A percentile compares a stretch with the other conserved stretches of the same genome.
phyloP scores from a whole-genome alignment of 352 stramenopile genomes.

The Globisporangium iwayamae region DNA sequence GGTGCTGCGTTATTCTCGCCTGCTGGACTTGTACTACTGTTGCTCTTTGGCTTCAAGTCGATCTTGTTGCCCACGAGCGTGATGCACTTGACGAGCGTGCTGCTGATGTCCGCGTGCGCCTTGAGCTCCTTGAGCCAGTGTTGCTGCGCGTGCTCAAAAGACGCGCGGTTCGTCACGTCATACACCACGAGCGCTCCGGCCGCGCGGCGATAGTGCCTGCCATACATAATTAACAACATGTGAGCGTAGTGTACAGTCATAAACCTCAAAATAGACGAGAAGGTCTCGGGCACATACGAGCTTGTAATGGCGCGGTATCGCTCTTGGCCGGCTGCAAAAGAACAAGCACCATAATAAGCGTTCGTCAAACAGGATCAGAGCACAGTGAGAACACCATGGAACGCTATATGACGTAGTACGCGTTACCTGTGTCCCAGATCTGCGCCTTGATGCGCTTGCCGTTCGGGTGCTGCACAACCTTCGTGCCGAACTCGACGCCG shows the following conservation, averaged over 20 bases:
- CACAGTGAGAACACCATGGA: neutral
- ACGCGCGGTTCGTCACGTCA: constrained; percentile 59
- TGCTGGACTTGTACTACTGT: neutral
- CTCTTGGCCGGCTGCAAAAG: constrained; percentile 52
- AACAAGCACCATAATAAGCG: neutral
- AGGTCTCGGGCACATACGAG: constrained; percentile 35
- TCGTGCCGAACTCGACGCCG: constrained; percentile 79
- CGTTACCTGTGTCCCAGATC: constrained; percentile 73
- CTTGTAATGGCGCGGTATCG: constrained; percentile 82
- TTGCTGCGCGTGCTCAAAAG: constrained; percentile 66
- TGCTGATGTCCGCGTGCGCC: constrained; percentile 51
- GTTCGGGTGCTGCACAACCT: constrained; percentile 69
- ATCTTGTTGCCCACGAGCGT: constrained; percentile 82
- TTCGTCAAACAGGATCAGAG: neutral
- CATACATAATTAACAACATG: neutral
- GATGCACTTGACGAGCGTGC: constrained; percentile 60
- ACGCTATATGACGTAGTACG: neutral
- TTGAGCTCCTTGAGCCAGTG: constrained; percentile 80
- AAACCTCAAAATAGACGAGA: neutral
- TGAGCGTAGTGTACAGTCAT: neutral
- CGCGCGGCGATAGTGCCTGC: constrained; percentile 69
- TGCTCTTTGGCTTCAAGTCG: constrained; percentile 36
- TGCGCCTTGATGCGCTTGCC: constrained; percentile 81
- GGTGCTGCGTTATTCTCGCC: neutral
- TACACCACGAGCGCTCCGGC: constrained; percentile 74